A percentile compares a stretch with the other conserved stretches of the same genome.
Conservation (phyloP, 2,329 filamentous ascomycete genomes). For the Monilinia vaccinii-corymbosi region DNA sequence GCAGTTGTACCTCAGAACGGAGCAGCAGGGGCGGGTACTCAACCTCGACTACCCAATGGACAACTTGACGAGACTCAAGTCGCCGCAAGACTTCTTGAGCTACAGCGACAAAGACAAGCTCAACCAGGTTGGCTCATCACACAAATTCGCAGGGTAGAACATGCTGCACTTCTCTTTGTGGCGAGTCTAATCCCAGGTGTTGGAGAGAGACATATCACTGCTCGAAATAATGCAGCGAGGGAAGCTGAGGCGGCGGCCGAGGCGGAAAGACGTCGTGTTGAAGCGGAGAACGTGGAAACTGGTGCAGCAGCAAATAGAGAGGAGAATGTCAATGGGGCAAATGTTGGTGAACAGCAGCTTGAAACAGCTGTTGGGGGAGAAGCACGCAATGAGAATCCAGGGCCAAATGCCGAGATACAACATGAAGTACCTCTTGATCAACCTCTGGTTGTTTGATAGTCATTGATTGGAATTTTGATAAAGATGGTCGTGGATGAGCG, state of each 20-base stretch:
- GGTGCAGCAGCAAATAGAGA: background rate
- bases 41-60: slow-evolving; percentile 13
- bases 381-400: background rate
- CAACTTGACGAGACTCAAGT: slow-evolving; percentile 40
- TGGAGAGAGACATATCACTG: slow-evolving; percentile 52
- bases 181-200: slow-evolving; percentile 58
- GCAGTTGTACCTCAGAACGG: slow-evolving; percentile 24
- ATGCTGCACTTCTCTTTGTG: slow-evolving; percentile 52
- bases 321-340: background rate
- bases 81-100: slow-evolving; percentile 45
- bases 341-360: background rate
- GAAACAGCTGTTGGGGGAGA: slow-evolving; percentile 6
- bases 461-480: background rate
- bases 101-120: slow-evolving; percentile 31
- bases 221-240: slow-evolving; percentile 27
- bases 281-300: slow-evolving; percentile 12
- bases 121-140: slow-evolving; percentile 42
- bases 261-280: slow-evolving; percentile 9
- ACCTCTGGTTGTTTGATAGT: slow-evolving; percentile 15
- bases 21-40: slow-evolving; percentile 5
- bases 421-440: slow-evolving; percentile 9
- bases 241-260: slow-evolving; percentile 21
- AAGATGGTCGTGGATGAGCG: background rate
- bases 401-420: slow-evolving; percentile 1
- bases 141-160: slow-evolving; percentile 46